phyloP scores from a whole-genome alignment of 2,329 filamentous ascomycete species.

The Diaporthe longicolla region DNA sequence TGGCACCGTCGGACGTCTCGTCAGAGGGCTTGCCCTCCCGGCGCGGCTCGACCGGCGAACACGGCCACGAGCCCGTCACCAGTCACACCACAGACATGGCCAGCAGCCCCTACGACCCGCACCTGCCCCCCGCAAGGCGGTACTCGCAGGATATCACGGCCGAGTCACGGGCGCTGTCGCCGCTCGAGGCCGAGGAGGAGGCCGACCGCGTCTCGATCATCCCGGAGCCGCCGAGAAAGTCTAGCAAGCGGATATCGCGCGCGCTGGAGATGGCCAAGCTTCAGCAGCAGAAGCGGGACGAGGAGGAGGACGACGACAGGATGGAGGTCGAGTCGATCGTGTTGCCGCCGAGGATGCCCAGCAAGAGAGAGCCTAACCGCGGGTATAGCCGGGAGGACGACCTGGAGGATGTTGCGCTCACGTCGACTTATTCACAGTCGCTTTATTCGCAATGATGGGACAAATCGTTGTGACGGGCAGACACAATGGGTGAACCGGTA shows the following conservation, averaged over 20 bases:
- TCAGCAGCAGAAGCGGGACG: slow-evolving; percentile 14
- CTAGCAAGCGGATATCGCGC: slow-evolving; percentile 36
- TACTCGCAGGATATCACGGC: slow-evolving; percentile 40
- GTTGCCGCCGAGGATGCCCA: slow-evolving; percentile 40
- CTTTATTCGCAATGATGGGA: slow-evolving; percentile 38
- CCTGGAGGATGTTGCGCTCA: slow-evolving; percentile 34
- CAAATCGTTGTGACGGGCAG: not conserved
- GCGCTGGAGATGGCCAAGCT: slow-evolving; percentile 19
- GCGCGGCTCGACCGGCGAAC: slow-evolving; percentile 28
- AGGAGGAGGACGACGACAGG: slow-evolving; percentile 24
- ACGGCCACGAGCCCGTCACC: slow-evolving; percentile 19
- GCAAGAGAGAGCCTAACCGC: slow-evolving; percentile 34
- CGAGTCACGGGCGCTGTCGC: slow-evolving; percentile 36
- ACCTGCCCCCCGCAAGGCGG: slow-evolving; percentile 4
- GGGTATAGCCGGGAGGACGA: slow-evolving; percentile 18
- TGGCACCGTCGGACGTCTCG: slow-evolving; percentile 41
- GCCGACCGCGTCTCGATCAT: slow-evolving; percentile 35
- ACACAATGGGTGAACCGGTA: not conserved
- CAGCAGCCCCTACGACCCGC: not conserved
- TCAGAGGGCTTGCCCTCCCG: slow-evolving; percentile 33
- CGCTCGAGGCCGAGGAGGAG: slow-evolving; percentile 37
- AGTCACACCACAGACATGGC: not conserved
- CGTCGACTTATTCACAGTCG: slow-evolving; percentile 40
- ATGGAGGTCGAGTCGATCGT: slow-evolving; percentile 39
- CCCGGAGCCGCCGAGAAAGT: slow-evolving; percentile 32